A percentile compares a stretch with the other conserved stretches of the same genome.
Evolutionary conservation across 169 alveolate species (phyloP).

Genomic region (Eimeria brunetti): DNA sequence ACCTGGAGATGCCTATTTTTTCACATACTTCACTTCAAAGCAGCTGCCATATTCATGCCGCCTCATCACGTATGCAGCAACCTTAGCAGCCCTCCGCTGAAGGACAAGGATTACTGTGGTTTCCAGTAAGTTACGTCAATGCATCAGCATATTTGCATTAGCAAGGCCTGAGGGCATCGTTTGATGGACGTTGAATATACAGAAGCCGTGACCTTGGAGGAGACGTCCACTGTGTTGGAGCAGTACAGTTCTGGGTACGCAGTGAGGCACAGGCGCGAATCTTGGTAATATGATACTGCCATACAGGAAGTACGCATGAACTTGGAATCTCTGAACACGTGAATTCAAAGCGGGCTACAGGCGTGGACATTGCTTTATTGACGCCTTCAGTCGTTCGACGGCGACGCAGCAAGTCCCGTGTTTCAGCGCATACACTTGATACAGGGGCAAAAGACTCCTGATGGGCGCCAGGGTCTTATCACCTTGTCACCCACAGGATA

Average conservation of each 20-base stretch:
- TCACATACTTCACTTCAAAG: background rate
- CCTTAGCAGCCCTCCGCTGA: background rate
- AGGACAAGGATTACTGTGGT: background rate
- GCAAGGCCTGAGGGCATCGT: no score
- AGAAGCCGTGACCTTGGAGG: no score
- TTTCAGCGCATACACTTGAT: background rate
- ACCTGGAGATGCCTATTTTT: background rate
- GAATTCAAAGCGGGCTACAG: no score
- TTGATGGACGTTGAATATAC: no score
- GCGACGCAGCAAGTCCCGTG: background rate
- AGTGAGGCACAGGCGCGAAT: no score
- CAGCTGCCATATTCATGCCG: background rate
- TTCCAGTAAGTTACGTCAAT: no score
- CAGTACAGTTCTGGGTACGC: no score
- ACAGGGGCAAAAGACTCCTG: background rate
- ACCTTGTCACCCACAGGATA: background rate
- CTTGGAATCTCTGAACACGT: no score
- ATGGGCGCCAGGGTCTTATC: background rate
- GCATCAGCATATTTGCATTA: no score
- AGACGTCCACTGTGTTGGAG: no score
- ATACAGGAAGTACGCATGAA: no score
- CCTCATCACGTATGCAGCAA: background rate
- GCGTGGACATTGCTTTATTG: background rate
- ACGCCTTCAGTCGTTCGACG: background rate
- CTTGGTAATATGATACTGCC: no score